A percentile compares a stretch with the other conserved stretches of the same genome.
Conservation (phyloP, 371 early-diverging fungal species). For the Lichtheimia corymbifera region DNA sequence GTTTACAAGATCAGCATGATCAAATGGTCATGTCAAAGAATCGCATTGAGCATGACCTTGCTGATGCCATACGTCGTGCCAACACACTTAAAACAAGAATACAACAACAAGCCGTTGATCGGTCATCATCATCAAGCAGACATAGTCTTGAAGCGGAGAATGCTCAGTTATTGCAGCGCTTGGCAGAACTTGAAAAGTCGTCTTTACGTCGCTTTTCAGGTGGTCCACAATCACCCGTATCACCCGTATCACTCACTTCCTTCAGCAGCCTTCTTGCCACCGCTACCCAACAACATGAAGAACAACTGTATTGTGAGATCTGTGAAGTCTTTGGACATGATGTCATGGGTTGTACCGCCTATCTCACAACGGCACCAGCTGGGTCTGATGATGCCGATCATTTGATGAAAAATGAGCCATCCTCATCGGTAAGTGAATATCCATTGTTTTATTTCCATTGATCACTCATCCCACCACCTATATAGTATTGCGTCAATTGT, state of each 20-base stretch:
- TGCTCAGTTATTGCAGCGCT: too few species aligned
- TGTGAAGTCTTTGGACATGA: conserved; percentile 66
- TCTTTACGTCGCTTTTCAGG: conserved; percentile 2
- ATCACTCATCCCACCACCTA: not conserved
- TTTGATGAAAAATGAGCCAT: not conserved
- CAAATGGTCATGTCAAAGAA: conserved; percentile 27
- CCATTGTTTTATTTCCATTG: not conserved
- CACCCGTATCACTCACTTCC: conserved; percentile 8
- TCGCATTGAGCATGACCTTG: conserved; percentile 34
- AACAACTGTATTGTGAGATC: conserved; percentile 53
- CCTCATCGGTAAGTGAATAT: conserved; percentile 1
- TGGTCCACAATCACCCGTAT: conserved; percentile 5
- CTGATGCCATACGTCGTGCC: conserved; percentile 19
- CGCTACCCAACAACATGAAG: conserved; percentile 5
- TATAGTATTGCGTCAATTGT: conserved; percentile 72
- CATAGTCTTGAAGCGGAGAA: not conserved
- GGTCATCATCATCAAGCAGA: not conserved
- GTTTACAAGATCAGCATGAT: conserved; percentile 37
- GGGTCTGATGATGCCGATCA: conserved; percentile 6
- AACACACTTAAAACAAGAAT: not conserved
- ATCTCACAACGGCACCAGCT: conserved; percentile 14
- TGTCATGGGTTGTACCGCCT: conserved; percentile 55
- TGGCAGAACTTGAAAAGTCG: too few species aligned
- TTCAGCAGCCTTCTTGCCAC: conserved; percentile 6
- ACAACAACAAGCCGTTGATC: conserved; percentile 2